Conservation (phyloP, 2,329 filamentous ascomycete species). For the Gaeumannomyces sp. region DNA sequence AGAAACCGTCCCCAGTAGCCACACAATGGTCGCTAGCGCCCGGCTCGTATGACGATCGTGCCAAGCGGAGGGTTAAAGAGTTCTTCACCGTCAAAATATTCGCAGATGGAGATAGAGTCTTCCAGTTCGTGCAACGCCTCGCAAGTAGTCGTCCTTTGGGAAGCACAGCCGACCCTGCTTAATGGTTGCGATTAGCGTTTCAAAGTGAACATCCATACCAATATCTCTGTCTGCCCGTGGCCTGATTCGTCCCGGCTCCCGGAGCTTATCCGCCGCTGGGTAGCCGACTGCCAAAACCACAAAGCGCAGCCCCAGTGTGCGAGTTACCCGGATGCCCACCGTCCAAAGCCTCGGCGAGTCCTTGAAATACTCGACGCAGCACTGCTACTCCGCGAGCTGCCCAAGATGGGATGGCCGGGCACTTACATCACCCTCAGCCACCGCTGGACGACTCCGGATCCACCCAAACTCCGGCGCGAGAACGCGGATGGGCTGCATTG, state of each 20-base stretch:
- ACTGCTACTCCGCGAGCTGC: not conserved
- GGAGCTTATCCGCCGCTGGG: not conserved
- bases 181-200: not conserved
- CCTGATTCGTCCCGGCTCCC: not conserved
- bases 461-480: not conserved
- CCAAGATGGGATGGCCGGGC: not conserved
- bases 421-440: constrained; percentile 1
- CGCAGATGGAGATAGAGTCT: too few species aligned
- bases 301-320: not conserved
- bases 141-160: too few species aligned
- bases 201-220: not conserved
- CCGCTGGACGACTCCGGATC: not conserved
- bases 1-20: too few species aligned
- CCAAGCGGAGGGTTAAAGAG: too few species aligned
- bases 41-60: not conserved
- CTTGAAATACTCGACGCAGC: not conserved
- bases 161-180: too few species aligned
- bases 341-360: not conserved
- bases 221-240: not conserved
- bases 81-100: too few species aligned
- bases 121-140: too few species aligned
- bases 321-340: not conserved
- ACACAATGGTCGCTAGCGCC: not conserved
- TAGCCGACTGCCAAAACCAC: not conserved
- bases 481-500: not conserved